phyloP scores from a whole-genome alignment of 192 early-diverging fungal species.

The Dimargaris verticillata region DNA sequence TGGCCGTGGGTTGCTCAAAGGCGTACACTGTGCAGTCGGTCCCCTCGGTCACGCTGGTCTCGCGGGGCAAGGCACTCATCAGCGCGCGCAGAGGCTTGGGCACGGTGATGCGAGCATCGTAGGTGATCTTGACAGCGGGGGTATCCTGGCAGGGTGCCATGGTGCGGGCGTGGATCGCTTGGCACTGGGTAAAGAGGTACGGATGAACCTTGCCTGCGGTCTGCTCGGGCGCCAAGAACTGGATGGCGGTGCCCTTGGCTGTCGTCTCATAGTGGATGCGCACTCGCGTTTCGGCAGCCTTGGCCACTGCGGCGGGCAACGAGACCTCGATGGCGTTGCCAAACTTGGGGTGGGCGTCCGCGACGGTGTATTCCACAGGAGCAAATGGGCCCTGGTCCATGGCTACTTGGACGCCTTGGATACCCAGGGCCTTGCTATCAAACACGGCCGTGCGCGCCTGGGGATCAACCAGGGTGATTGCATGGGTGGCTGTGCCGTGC shows the following conservation, averaged over 20 bases:
- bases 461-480: constrained; percentile 33
- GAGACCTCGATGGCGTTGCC: constrained; percentile 55
- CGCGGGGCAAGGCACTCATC: constrained; percentile 74
- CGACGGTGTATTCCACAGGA: constrained; percentile 20
- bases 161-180: constrained; percentile 86
- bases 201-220: constrained; percentile 86
- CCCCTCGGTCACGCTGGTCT: constrained; percentile 29
- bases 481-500: constrained; percentile 43
- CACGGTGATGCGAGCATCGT: constrained; percentile 64
- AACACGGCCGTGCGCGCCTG: constrained; percentile 42
- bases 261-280: constrained; percentile 64
- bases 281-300: constrained; percentile 35
- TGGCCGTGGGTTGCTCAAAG: constrained; percentile 74
- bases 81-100: constrained; percentile 69
- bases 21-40: constrained; percentile 40
- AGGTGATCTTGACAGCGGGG: constrained; percentile 74
- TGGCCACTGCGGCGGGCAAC: constrained; percentile 27
- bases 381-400: neutral
- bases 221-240: constrained; percentile 84
- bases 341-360: constrained; percentile 39
- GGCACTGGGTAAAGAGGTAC: constrained; percentile 95
- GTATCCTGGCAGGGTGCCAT: constrained; percentile 82
- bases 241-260: constrained; percentile 65
- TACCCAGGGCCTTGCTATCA: constrained; percentile 47
- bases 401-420: constrained; percentile 22